These are phyloP conservation scores for Penicillium aurantiogriseum DNA, from an alignment of 2,329 filamentous ascomycete species.

Conservation along the genomic window DNA sequence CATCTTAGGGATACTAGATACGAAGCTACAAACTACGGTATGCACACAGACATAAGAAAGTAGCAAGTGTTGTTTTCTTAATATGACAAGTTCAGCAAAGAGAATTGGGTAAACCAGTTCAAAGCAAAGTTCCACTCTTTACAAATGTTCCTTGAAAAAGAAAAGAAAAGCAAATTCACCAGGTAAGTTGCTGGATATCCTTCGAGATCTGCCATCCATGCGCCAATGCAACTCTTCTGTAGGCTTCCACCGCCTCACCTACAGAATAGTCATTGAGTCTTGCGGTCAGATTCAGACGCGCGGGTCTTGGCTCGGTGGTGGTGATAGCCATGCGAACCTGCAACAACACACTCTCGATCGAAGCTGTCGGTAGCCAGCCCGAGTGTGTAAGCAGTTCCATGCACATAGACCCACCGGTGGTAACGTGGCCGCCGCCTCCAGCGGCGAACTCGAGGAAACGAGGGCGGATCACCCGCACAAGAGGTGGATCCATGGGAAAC, in stretches of 20 bases:
- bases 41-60: not conserved
- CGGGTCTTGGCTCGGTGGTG: conserved; percentile 66
- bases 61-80: not conserved
- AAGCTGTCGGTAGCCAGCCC: conserved; percentile 73
- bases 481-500: conserved; percentile 77
- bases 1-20: not conserved
- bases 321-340: conserved; percentile 77
- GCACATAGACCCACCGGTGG: conserved; percentile 75
- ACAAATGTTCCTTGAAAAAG: not conserved
- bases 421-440: conserved; percentile 85
- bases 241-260: conserved; percentile 71
- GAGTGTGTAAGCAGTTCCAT: conserved; percentile 82
- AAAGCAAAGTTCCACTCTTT: not conserved
- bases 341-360: conserved; percentile 75
- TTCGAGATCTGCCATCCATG: conserved; percentile 74
- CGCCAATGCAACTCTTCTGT: conserved; percentile 61
- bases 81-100: not conserved
- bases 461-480: conserved; percentile 78
- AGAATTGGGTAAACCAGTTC: not conserved
- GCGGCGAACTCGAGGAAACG: conserved; percentile 68
- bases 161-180: conserved; percentile 2
- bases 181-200: conserved; percentile 55
- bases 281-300: conserved; percentile 57
- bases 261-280: conserved; percentile 60
- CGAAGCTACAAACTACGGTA: not conserved